Conservation (phyloP, 306 rosid genomes). For the Cucurbita ficifolia region DNA sequence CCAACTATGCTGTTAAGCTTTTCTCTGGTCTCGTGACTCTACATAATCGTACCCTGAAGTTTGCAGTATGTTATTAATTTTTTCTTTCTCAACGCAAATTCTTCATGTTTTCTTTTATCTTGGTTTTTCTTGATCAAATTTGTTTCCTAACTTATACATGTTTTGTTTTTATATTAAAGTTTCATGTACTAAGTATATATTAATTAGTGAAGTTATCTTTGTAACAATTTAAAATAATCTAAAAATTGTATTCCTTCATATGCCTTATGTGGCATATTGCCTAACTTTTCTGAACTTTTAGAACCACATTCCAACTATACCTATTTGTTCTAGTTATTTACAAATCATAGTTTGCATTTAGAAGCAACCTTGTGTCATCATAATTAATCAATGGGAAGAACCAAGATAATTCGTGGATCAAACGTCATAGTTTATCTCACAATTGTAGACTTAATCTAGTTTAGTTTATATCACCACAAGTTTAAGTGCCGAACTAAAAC, state of each 20-base stretch:
- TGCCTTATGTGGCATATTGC: neutral
- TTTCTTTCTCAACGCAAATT: neutral
- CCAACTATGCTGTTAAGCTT: conserved; percentile 78
- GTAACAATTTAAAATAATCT: neutral
- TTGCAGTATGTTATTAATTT: conserved; percentile 36
- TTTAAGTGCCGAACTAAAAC: neutral
- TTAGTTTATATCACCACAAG: neutral
- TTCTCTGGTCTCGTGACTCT: conserved; percentile 86
- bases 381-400: neutral
- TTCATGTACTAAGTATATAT: neutral
- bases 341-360: neutral
- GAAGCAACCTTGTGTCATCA: neutral
- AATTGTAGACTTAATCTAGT: neutral
- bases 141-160: neutral
- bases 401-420: neutral
- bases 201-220: neutral
- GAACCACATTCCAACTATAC: neutral
- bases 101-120: neutral
- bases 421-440: neutral
- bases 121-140: neutral
- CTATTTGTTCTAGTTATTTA: neutral
- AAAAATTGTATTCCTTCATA: neutral
- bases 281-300: neutral
- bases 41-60: conserved; percentile 63
- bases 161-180: neutral